phyloP scores from a whole-genome alignment of 495 filamentous ascomycete genomes.

The Aspergillus steynii region DNA sequence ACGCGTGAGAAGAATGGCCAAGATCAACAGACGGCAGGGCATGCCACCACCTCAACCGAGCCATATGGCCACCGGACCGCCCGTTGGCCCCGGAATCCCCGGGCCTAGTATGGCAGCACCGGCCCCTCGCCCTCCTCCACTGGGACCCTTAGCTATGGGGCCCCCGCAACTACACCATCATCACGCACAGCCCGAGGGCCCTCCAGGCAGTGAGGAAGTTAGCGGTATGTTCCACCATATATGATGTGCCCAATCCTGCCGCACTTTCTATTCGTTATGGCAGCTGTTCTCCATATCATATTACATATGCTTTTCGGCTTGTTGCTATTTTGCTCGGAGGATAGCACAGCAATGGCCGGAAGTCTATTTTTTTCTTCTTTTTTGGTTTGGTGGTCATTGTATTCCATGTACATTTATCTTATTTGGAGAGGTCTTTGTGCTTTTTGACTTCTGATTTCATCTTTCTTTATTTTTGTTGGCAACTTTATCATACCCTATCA shows the following conservation, averaged over 20 bases:
- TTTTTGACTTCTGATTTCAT: constrained; percentile 30
- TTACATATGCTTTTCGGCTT: not conserved
- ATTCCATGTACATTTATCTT: constrained; percentile 27
- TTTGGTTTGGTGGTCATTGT: constrained; percentile 12
- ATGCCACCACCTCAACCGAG: constrained; percentile 40
- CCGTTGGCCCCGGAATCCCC: constrained; percentile 54
- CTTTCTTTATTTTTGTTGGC: constrained; percentile 21
- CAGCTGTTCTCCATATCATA: constrained; percentile 1
- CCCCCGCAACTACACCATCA: constrained; percentile 73
- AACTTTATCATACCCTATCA: constrained; percentile 32
- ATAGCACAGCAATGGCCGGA: not conserved
- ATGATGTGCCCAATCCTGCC: constrained; percentile 40
- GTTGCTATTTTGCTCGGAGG: not conserved
- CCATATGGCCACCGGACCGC: constrained; percentile 56
- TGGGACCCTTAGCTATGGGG: constrained; percentile 63
- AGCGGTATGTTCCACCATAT: constrained; percentile 91
- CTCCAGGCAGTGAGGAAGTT: constrained; percentile 79
- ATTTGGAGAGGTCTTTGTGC: constrained; percentile 14
- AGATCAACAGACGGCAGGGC: constrained; percentile 78
- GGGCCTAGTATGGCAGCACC: constrained; percentile 46
- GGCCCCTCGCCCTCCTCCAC: constrained; percentile 44
- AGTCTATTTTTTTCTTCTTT: constrained; percentile 5
- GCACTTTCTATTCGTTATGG: constrained; percentile 11
- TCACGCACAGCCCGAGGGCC: constrained; percentile 74
- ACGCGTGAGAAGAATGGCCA: constrained; percentile 90